Percentiles rank a stretch among this genome's conserved stretches.
These are phyloP conservation scores for Didymella keratinophila DNA, from an alignment of 2,329 filamentous ascomycete genomes.

Conservation along the genomic window DNA sequence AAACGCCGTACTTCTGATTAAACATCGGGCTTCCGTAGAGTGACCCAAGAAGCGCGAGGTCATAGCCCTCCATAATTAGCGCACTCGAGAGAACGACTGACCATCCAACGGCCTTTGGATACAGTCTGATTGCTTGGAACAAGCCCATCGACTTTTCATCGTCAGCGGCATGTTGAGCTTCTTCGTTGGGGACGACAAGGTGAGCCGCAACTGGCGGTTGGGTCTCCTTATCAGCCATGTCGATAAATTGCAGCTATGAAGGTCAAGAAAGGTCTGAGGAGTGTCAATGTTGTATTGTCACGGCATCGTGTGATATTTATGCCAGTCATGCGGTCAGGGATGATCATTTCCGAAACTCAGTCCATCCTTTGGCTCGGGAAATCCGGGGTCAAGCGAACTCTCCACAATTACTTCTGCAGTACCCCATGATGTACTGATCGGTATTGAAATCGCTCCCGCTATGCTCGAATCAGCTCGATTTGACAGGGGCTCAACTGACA, in stretches of 20 bases:
- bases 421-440: slow-evolving; percentile 24
- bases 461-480: slow-evolving; percentile 13
- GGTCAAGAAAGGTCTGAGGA: background rate
- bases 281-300: background rate
- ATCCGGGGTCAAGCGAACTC: slow-evolving; percentile 27
- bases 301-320: slow-evolving; percentile 26
- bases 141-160: slow-evolving; percentile 62
- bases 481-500: background rate
- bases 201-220: slow-evolving; percentile 24
- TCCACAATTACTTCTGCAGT: slow-evolving; percentile 11
- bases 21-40: slow-evolving; percentile 65
- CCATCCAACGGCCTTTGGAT: slow-evolving; percentile 86
- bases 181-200: slow-evolving; percentile 32
- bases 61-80: slow-evolving; percentile 89
- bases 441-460: slow-evolving; percentile 8
- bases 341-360: slow-evolving; percentile 22
- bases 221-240: slow-evolving; percentile 33
- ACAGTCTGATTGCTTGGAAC: slow-evolving; percentile 76
- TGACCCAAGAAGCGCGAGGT: slow-evolving; percentile 79
- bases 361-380: slow-evolving; percentile 5
- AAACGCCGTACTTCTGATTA: slow-evolving; percentile 53
- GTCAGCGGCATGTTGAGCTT: slow-evolving; percentile 51
- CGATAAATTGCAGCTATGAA: background rate
- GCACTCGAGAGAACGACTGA: slow-evolving; percentile 83
- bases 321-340: slow-evolving; percentile 17